Percentiles rank a stretch among this genome's conserved stretches.
Evolutionary conservation across 2,329 filamentous ascomycete genomes (phyloP).

Genomic region (Pseudogymnoascus destructans): DNA sequence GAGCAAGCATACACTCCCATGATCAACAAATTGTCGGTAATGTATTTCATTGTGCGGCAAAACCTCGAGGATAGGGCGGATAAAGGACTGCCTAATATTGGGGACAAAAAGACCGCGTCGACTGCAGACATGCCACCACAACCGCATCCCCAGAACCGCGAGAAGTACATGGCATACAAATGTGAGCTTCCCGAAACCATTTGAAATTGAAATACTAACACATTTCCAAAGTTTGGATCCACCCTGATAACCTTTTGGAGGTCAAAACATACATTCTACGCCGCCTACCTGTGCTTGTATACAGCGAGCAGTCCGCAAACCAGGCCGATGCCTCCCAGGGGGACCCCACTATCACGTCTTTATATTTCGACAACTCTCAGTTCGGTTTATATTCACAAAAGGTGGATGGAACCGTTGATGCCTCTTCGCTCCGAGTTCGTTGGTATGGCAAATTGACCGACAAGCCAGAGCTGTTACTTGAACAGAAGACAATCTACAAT

Average conservation of each 20-base stretch:
- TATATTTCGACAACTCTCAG: slow-evolving; percentile 84
- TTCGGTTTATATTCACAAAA: slow-evolving; percentile 83
- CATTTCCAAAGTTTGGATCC: slow-evolving; percentile 63
- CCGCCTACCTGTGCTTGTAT: slow-evolving; percentile 79
- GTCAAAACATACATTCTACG: slow-evolving; percentile 93
- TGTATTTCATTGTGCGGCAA: slow-evolving; percentile 91
- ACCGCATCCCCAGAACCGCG: slow-evolving; percentile 47
- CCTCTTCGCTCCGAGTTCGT: slow-evolving; percentile 70
- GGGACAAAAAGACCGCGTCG: slow-evolving; percentile 21
- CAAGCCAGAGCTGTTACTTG: slow-evolving; percentile 68
- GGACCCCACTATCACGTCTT: slow-evolving; percentile 83
- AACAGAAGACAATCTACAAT: slow-evolving; percentile 76
- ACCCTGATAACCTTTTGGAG: slow-evolving; percentile 87
- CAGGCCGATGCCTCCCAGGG: slow-evolving; percentile 62
- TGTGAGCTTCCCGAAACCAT: slow-evolving; percentile 38
- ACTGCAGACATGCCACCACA: slow-evolving; percentile 26
- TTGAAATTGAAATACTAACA: not conserved
- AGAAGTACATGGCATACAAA: slow-evolving; percentile 75
- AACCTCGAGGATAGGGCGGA: slow-evolving; percentile 49
- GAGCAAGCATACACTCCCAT: slow-evolving; percentile 80
- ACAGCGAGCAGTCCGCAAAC: slow-evolving; percentile 77
- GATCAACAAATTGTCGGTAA: slow-evolving; percentile 78
- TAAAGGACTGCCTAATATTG: slow-evolving; percentile 27
- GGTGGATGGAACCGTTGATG: slow-evolving; percentile 60
- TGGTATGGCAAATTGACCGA: slow-evolving; percentile 81